Base-by-base conservation (phyloP, 2,329 filamentous ascomycete genomes). In the Trichocomaceae sp. region DNA sequence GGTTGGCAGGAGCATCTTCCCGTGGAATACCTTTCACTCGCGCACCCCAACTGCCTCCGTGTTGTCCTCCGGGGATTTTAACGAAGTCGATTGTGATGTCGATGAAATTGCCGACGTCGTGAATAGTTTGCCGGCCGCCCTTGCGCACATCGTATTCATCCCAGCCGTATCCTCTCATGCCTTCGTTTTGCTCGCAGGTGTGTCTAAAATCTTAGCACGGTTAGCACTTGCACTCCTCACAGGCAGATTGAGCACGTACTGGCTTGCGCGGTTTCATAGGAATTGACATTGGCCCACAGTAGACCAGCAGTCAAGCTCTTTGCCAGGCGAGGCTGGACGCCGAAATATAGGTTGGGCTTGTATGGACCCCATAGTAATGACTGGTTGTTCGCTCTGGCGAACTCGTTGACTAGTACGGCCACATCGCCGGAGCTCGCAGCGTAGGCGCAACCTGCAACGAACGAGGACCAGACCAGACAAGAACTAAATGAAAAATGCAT, bases 341-440 rank as follows among this genome's bases (percentile, higher is more conserved):
- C 92, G 76, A 97, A 97, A 73, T 96, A 97, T 45, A 97, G 73
- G 66, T 96, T 96, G 0, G 92, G 87, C 62, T 89, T 83, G 75
- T 97, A 99, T 1, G 93, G 90, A 0, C 93, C 93, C 93, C 93
- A 99, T 76, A 97, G 79, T 63, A 99, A 78, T 66, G 87, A 92
- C 66, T 95, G 81, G 71, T 97, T 96, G 62, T 77, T 81, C 22
- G 77, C 75, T 64, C 64, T 70, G 23, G 69, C 68, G 47, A 73
- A 64, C 62, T 77, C 75, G 57, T 69, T 67, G 55, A 64, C 66
- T 56, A 72, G 60, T 50, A 66, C 50, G 22, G 70, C 68, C 31
- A 66, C 64, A 64, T 73, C 68, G 52, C 65, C 62, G 49, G 60
- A 58, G 47, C 46, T 60, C 39, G 66, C 66, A 39, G 66, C 49